Conservation (phyloP, 192 early-diverging fungal genomes). For the Pilobolus umbonatus region DNA sequence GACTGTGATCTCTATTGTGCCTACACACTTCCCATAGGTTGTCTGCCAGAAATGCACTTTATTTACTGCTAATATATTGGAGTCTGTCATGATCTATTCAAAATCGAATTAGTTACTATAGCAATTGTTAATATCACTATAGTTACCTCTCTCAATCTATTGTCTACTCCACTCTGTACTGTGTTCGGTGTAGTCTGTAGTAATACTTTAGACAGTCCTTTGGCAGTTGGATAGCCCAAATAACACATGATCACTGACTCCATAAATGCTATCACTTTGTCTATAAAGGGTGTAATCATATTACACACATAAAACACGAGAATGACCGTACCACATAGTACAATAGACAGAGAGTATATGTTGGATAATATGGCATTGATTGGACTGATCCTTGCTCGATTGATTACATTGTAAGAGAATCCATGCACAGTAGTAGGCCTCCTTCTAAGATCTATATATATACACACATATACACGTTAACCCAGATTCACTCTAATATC, state of each 20-base stretch:
- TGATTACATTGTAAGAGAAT: conserved; percentile 32
- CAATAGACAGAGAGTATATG: conserved; percentile 34
- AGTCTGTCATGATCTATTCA: conserved; percentile 35
- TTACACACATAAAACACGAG: conserved; percentile 19
- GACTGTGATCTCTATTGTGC: conserved; percentile 42
- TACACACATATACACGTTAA: background rate
- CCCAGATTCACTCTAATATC: background rate
- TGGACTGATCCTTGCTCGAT: conserved; percentile 19
- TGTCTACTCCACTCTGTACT: conserved; percentile 39
- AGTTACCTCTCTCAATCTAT: conserved; percentile 38
- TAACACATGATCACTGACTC: conserved; percentile 46
- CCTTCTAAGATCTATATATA: conserved; percentile 24
- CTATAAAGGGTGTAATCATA: conserved; percentile 27
- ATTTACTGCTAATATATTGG: conserved; percentile 40
- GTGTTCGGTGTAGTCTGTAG: conserved; percentile 50
- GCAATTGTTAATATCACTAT: too few species aligned
- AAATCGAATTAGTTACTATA: too few species aligned
- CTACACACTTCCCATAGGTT: conserved; percentile 45
- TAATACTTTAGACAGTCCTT: conserved; percentile 44
- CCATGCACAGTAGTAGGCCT: conserved; percentile 28
- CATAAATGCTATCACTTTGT: conserved; percentile 43
- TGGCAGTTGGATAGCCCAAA: conserved; percentile 43
- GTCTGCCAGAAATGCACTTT: conserved; percentile 55
- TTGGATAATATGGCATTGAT: conserved; percentile 32
- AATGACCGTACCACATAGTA: conserved; percentile 34